These are phyloP conservation scores for Pichia pseudocactophila DNA, from an alignment of 805 yeast species.

Conservation along the genomic window DNA sequence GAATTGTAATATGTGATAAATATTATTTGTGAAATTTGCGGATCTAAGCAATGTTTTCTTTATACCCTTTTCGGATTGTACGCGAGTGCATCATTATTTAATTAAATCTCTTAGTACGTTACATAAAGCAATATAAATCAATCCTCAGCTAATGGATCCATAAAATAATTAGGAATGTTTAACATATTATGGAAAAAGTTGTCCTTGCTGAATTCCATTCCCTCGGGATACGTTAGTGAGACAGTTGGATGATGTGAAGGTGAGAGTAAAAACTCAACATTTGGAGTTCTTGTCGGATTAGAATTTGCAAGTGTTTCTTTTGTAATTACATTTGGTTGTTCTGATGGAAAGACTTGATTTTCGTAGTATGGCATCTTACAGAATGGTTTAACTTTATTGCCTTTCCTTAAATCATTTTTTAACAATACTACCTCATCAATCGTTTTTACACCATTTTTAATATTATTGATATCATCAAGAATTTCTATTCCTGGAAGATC, in stretches of 20 bases:
- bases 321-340: neutral
- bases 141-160: constrained; percentile 16
- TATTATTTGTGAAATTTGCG: too few relatives aligned
- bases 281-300: constrained; percentile 1
- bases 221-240: too few relatives aligned
- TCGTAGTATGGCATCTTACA: constrained; percentile 4
- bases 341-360: neutral
- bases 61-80: too few relatives aligned
- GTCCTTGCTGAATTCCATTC: constrained; percentile 7
- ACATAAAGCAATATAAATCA: too few relatives aligned
- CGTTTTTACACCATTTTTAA: constrained; percentile 1
- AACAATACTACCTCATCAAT: neutral
- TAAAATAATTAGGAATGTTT: constrained; percentile 24
- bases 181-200: constrained; percentile 25
- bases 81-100: too few relatives aligned
- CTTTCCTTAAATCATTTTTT: neutral
- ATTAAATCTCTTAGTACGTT: too few relatives aligned
- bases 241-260: neutral
- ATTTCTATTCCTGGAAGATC: constrained; percentile 1
- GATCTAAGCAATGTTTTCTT: too few relatives aligned
- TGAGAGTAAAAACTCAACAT: constrained; percentile 6
- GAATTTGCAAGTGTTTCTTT: neutral
- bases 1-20: too few relatives aligned
- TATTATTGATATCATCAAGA: constrained; percentile 1
- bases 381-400: neutral